Evolutionary conservation across 192 early-diverging fungal species (phyloP), one percentile per base, ranked within the genome.

Genomic region (Linnemannia hyalina): DNA sequence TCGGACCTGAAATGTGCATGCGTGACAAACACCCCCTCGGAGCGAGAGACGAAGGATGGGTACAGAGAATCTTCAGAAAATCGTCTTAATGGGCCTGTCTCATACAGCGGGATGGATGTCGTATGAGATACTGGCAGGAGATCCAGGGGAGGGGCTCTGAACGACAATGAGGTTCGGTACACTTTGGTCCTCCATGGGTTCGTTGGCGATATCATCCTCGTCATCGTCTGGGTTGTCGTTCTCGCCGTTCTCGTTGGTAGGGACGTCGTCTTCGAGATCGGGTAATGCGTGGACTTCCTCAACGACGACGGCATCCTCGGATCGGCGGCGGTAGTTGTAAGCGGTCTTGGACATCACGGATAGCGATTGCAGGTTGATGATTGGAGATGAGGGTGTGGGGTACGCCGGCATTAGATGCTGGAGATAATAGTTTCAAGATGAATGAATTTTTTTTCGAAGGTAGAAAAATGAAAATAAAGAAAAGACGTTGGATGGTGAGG

Each of bases 341-440:
- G 60, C 60, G 29, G 60, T 65, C 60, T 65, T 65, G 60, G 60
- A 65, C 60, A 65, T 65, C 60, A 65, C 60, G n/a, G 26, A 65
- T 13, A 65, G 29, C 60, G 29, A 65, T 15, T 29, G 26, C 11
- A 29, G 60, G 60, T 32, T 32, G 60, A 65, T 65, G 60, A 15
- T 26, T 13, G 60, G n/a, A 13, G n/a, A 65, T 23, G 60, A 13
- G 29, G n/a, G 60, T 26, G 29, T 65, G 60, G 60, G 60, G 60
- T 65, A 32, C 35, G 60, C 29, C 9, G 26, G 26, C 60, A 65
- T 65, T 29, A 32, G 29, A 65, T 32, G 60, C 60, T 32, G 60
- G 29, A 15, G 26, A 6, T 32, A 15, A 32, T 65, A 2, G 15
- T 15, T 15, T 26, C 26, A 15, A 29, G 15, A 2, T 4, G 60